phyloP scores from a whole-genome alignment of 1,284 basidiomycete genomes.

The Trichosporon inkin region DNA sequence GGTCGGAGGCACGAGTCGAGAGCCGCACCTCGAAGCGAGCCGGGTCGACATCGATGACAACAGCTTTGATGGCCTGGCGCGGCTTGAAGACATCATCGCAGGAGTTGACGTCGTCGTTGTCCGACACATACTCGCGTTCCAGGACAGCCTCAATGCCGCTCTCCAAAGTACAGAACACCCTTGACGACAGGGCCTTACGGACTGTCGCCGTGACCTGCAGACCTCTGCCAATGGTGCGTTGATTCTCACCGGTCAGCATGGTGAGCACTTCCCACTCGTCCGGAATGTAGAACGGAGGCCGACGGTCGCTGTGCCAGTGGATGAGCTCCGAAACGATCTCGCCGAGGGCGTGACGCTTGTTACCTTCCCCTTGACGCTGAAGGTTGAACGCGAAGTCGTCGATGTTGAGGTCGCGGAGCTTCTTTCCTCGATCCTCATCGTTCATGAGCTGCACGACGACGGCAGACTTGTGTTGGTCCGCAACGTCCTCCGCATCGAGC shows the following conservation, averaged over 20 bases:
- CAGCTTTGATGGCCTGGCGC: slow-evolving; percentile 74
- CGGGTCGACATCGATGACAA: slow-evolving; percentile 70
- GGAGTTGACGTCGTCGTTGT: slow-evolving; percentile 49
- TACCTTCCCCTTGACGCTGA: slow-evolving; percentile 65
- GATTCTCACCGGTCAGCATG: slow-evolving; percentile 92
- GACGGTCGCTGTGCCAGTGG: slow-evolving; percentile 74
- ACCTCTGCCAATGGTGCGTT: slow-evolving; percentile 69
- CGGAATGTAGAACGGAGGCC: slow-evolving; percentile 66
- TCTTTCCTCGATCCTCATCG: slow-evolving; percentile 71
- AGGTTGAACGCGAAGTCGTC: slow-evolving; percentile 96
- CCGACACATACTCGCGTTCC: slow-evolving; percentile 61
- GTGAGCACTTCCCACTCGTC: slow-evolving; percentile 77
- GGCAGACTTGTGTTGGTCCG: slow-evolving; percentile 77
- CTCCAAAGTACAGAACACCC: slow-evolving; percentile 59
- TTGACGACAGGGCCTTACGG: slow-evolving; percentile 30
- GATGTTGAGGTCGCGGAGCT: slow-evolving; percentile 85
- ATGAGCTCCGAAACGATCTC: slow-evolving; percentile 87
- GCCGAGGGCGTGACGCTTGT: slow-evolving; percentile 81
- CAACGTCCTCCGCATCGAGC: slow-evolving; percentile 88
- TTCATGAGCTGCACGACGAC: slow-evolving; percentile 84
- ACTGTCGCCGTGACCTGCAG: slow-evolving; percentile 78
- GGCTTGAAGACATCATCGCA: slow-evolving; percentile 58
- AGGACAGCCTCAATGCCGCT: slow-evolving; percentile 88
- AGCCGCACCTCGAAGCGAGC: slow-evolving; percentile 68
- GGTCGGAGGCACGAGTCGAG: slow-evolving; percentile 68